Evolutionary conservation across 208 protist species (phyloP).

Genomic region (Histomonas meleagridis): DNA sequence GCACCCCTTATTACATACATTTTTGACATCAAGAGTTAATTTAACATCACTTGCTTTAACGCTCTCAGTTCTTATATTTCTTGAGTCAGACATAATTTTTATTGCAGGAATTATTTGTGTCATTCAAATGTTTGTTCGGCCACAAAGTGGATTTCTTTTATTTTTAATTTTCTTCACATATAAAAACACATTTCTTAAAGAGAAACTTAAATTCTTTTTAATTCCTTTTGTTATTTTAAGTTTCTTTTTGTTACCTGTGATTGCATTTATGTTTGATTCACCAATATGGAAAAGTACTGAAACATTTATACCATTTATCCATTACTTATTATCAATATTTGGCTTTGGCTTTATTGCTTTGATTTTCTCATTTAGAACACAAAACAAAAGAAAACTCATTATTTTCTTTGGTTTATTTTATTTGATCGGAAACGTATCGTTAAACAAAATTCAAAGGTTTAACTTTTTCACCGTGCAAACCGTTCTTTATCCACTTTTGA

Average conservation of each 20-base stretch:
- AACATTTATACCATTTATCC: background rate
- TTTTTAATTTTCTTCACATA: background rate
- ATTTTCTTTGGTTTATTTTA: background rate
- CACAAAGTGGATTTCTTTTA: constrained; percentile 14
- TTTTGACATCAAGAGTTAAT: background rate
- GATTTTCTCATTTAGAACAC: background rate
- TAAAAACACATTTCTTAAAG: background rate
- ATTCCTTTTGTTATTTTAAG: background rate
- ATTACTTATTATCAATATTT: background rate
- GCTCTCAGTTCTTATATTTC: background rate
- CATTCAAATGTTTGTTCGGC: background rate
- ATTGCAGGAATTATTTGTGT: background rate
- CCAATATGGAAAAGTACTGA: background rate
- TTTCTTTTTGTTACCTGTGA: background rate
- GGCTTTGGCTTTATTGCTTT: background rate
- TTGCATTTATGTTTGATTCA: background rate
- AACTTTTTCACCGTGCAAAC: background rate
- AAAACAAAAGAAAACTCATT: no score
- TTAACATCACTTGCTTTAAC: background rate
- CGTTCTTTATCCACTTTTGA: background rate
- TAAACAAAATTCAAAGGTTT: background rate
- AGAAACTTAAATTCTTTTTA: background rate
- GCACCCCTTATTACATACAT: background rate
- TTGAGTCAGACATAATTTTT: background rate
- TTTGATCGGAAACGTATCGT: background rate